Conservation (phyloP, 106 monocot genomes). For the Narthecium ossifragum region DNA sequence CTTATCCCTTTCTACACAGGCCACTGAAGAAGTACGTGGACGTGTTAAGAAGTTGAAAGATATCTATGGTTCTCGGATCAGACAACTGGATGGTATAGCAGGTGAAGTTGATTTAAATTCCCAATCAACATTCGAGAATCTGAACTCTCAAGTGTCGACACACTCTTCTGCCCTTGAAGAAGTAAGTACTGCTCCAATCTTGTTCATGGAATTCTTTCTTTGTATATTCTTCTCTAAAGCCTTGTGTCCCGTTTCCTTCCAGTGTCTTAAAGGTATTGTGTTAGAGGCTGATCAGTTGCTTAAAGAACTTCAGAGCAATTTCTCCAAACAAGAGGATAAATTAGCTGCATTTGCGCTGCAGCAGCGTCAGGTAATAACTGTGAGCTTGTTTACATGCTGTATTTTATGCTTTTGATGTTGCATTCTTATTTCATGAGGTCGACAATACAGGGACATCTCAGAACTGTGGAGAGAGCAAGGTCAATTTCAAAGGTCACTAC, state of each 20-base stretch:
- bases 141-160: slow-evolving; percentile 46
- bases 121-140: slow-evolving; percentile 33
- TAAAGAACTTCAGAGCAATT: slow-evolving; percentile 38
- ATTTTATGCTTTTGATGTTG: neutral
- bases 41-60: slow-evolving; percentile 43
- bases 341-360: slow-evolving; percentile 41
- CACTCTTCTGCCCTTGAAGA: slow-evolving; percentile 51
- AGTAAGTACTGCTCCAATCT: slow-evolving; percentile 23
- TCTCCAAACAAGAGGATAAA: slow-evolving; percentile 57
- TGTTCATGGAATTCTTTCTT: neutral
- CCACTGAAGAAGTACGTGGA: slow-evolving; percentile 42
- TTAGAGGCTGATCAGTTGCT: slow-evolving; percentile 56
- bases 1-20: slow-evolving; percentile 23
- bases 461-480: slow-evolving; percentile 45
- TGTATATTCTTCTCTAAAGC: neutral
- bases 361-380: slow-evolving; percentile 40
- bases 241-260: neutral
- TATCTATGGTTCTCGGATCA: slow-evolving; percentile 34
- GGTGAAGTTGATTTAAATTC: slow-evolving; percentile 53
- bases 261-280: slow-evolving; percentile 57
- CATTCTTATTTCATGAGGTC: slow-evolving; percentile 1
- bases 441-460: slow-evolving; percentile 43
- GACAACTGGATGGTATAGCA: slow-evolving; percentile 35
- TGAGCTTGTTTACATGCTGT: too few species aligned
- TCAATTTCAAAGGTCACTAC: slow-evolving; percentile 55